These are phyloP conservation scores for Schizophyllum commune DNA, from an alignment of 1,284 basidiomycete genomes.

Conservation along the genomic window DNA sequence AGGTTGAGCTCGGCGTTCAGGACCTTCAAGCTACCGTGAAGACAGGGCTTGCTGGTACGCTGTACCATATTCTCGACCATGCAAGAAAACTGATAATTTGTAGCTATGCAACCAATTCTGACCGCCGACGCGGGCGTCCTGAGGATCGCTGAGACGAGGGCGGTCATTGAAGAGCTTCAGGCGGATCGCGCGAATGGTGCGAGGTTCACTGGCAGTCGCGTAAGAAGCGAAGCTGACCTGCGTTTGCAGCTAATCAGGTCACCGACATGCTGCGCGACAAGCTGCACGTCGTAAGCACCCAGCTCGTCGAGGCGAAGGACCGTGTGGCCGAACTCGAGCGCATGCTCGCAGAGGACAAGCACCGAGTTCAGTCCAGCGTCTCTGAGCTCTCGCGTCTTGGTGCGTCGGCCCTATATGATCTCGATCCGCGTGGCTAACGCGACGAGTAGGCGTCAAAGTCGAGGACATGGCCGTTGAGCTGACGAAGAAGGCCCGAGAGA, in stretches of 20 bases:
- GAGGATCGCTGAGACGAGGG: slow-evolving; percentile 21
- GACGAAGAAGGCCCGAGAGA: too few relatives aligned
- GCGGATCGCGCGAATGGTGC: slow-evolving; percentile 22
- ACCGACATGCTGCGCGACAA: slow-evolving; percentile 46
- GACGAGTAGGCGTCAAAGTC: too few relatives aligned
- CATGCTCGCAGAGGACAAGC: slow-evolving; percentile 22
- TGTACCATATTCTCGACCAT: too few relatives aligned
- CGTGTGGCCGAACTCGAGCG: slow-evolving; percentile 33
- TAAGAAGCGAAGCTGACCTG: neutral
- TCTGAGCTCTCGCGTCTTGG: slow-evolving; percentile 20
- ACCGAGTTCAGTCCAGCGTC: slow-evolving; percentile 16
- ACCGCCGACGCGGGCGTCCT: neutral
- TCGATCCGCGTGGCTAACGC: too few relatives aligned
- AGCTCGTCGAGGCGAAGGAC: slow-evolving; percentile 33
- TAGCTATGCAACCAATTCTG: neutral
- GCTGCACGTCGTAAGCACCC: slow-evolving; percentile 33
- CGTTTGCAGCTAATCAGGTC: slow-evolving; percentile 39
- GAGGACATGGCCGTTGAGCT: too few relatives aligned
- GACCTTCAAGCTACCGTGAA: neutral
- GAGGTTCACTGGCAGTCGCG: slow-evolving; percentile 4
- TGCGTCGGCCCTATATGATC: too few relatives aligned
- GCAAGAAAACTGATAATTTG: too few relatives aligned
- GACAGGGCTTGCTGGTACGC: neutral
- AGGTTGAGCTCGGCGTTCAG: neutral
- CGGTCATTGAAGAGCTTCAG: slow-evolving; percentile 30